Conservation (phyloP, 768 basidiomycete genomes). For the Pleurotus tuber-regium region DNA sequence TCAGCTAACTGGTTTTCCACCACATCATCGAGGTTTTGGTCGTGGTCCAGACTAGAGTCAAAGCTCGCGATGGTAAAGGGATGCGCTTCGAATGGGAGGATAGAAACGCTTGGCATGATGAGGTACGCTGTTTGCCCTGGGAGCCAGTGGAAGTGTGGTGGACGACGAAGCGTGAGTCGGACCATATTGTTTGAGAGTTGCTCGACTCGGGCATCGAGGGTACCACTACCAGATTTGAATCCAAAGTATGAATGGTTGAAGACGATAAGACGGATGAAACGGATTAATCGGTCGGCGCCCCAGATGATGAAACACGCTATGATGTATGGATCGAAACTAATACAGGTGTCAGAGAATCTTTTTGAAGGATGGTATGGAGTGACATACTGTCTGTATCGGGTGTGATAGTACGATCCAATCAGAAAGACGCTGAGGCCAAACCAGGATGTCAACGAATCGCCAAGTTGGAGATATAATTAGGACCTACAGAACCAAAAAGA, state of each 20-base stretch:
- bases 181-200: constrained; percentile 26
- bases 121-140: constrained; percentile 49
- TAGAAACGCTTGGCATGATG: constrained; percentile 43
- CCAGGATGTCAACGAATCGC: neutral
- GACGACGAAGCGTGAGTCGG: constrained; percentile 38
- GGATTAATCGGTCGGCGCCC: constrained; percentile 40
- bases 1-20: neutral
- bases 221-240: constrained; percentile 19
- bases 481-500: constrained; percentile 35
- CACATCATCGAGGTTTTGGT: neutral
- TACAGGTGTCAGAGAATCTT: neutral
- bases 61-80: constrained; percentile 49
- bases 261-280: constrained; percentile 31
- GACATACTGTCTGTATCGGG: neutral
- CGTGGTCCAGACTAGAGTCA: constrained; percentile 14
- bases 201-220: constrained; percentile 34
- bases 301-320: constrained; percentile 39
- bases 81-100: constrained; percentile 44
- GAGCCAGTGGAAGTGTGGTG: constrained; percentile 40
- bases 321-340: constrained; percentile 28
- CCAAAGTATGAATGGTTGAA: constrained; percentile 36
- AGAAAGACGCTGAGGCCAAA: constrained; percentile 4
- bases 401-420: constrained; percentile 11
- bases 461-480: neutral
- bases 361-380: neutral